These are phyloP conservation scores for Mrakia blollopis DNA, from an alignment of 768 basidiomycete species.

Conservation along the genomic window DNA sequence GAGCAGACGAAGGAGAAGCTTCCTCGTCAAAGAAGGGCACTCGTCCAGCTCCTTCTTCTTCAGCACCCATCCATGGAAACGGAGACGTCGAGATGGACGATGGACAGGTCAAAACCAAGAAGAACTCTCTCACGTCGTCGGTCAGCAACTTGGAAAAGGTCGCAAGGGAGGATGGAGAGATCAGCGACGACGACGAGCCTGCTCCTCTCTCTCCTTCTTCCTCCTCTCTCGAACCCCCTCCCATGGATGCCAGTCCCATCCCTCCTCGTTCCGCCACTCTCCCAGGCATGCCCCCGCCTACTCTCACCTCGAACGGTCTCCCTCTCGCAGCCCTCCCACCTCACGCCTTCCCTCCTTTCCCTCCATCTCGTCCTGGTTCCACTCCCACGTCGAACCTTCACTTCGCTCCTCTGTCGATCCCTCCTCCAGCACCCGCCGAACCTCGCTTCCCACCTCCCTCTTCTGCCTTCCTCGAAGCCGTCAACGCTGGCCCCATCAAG, in stretches of 20 bases:
- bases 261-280: neutral
- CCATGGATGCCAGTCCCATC: neutral
- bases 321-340: neutral
- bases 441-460: slow-evolving; percentile 26
- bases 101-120: neutral
- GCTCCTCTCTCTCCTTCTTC: neutral
- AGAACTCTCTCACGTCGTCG: neutral
- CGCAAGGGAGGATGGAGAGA: slow-evolving; percentile 13
- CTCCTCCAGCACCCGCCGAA: neutral
- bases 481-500: slow-evolving; percentile 11
- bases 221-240: neutral
- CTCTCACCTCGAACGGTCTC: neutral
- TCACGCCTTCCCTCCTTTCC: neutral
- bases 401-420: neutral
- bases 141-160: neutral
- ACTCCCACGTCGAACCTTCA: neutral
- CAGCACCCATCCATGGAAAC: neutral
- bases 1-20: neutral
- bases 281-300: neutral
- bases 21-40: neutral
- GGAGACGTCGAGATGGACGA: neutral
- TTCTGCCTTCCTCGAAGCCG: slow-evolving; percentile 18
- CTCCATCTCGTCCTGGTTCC: neutral
- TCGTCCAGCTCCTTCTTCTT: too few species aligned
- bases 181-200: slow-evolving; percentile 19